A percentile compares a stretch with the other conserved stretches of the same genome.
phyloP scores from a whole-genome alignment of 768 basidiomycete species.

The Epithele typhae region DNA sequence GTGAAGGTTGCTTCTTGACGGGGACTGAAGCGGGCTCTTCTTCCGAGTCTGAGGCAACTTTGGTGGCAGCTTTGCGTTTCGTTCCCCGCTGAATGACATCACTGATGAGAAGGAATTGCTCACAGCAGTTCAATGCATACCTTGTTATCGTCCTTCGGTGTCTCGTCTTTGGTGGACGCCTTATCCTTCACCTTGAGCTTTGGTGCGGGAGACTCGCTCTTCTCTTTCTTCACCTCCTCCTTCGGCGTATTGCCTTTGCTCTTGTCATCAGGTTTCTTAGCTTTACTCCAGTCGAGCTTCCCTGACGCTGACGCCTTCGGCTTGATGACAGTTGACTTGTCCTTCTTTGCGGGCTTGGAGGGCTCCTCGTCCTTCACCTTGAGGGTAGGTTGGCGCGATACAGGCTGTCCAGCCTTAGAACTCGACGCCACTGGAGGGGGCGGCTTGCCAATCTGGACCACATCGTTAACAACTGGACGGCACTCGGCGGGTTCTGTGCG shows the following conservation, averaged over 20 bases:
- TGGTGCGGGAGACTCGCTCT: conserved; percentile 5
- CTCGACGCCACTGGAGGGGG: conserved; percentile 9
- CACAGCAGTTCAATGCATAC: conserved; percentile 4
- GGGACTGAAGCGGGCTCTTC: too few relatives aligned
- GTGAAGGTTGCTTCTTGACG: neutral
- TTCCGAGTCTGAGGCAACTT: neutral
- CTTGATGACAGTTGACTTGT: conserved; percentile 25
- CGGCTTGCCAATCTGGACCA: conserved; percentile 17
- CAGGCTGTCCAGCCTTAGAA: conserved; percentile 10
- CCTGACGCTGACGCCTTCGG: conserved; percentile 35
- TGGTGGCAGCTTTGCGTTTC: conserved; percentile 28
- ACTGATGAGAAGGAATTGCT: too few relatives aligned
- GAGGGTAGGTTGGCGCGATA: conserved; percentile 10
- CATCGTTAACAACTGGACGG: neutral
- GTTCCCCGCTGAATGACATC: conserved; percentile 20
- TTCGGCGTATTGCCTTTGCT: conserved; percentile 7
- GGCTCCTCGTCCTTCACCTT: conserved; percentile 9
- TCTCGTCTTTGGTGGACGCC: conserved; percentile 2
- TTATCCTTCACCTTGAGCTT: conserved; percentile 16
- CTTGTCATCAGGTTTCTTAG: conserved; percentile 29
- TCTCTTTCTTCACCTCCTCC: conserved; percentile 12
- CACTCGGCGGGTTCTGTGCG: too few relatives aligned
- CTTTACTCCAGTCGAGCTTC: conserved; percentile 61
- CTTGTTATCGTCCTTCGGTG: conserved; percentile 10
- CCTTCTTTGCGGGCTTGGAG: conserved; percentile 4